These are phyloP conservation scores for Puya raimondii DNA, from an alignment of 176 grass and related monocot genomes.

Conservation along the genomic window DNA sequence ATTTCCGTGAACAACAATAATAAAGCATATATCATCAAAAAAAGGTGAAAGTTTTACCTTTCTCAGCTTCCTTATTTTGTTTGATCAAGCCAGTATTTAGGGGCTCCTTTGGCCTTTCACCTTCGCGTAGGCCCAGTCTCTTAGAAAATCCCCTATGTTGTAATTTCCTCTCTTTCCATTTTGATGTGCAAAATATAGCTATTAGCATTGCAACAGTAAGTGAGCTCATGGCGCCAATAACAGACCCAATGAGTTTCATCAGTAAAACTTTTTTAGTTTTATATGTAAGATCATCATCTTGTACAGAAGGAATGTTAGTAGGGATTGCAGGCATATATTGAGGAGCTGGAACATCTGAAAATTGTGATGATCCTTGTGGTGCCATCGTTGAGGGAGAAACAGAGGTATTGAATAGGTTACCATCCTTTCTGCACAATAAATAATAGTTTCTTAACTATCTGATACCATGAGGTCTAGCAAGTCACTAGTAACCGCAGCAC, in stretches of 20 bases:
- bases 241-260: slow-evolving; percentile 27
- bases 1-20: neutral
- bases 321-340: slow-evolving; percentile 7
- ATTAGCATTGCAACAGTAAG: slow-evolving; percentile 15
- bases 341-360: slow-evolving; percentile 5
- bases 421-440: slow-evolving; percentile 32
- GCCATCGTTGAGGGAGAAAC: slow-evolving; percentile 19
- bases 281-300: neutral
- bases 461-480: neutral
- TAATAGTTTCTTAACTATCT: neutral
- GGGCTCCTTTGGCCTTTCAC: slow-evolving; percentile 3
- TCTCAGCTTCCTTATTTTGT: slow-evolving; percentile 6
- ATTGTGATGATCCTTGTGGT: slow-evolving; percentile 6
- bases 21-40: neutral
- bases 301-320: slow-evolving; percentile 2
- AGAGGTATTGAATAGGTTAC: slow-evolving; percentile 34
- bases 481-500: neutral
- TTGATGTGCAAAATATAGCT: slow-evolving; percentile 18
- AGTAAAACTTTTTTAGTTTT: slow-evolving; percentile 19
- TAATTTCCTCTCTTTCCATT: slow-evolving; percentile 2
- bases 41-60: slow-evolving; percentile 8
- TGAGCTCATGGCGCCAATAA: slow-evolving; percentile 17
- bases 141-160: neutral
- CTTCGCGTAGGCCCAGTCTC: neutral
- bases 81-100: slow-evolving; percentile 6